Evolutionary conservation across 805 yeast species (phyloP), one percentile per base, ranked within the genome.

Genomic region (Maudiozyma barnettii): DNA sequence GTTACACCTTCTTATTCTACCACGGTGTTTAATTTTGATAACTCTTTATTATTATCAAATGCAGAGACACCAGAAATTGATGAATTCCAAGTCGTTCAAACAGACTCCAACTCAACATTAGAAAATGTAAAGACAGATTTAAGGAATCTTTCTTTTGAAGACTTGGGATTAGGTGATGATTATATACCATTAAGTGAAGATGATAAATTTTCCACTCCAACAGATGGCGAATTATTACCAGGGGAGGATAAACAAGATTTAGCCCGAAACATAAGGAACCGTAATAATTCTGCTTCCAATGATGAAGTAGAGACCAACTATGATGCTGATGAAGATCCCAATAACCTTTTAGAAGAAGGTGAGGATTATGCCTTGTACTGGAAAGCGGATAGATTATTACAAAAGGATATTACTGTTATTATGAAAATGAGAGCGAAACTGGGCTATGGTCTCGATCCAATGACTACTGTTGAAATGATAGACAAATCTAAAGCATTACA

Each of bases 361-460:
- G 65, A 57, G 5, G 53, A 59, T 22, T 56, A 49, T 38, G 57
- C 57, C 1, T 56, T 64, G 38, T 60, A 63, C n/a, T 57, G 66
- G 58, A 56, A 61, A 19, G 59, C 72, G 2, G 63, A 63, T 20
- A 72, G 71, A 23, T 74, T 86, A 0, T 59, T 89, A 45, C 75
- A 69, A 39, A 81, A 78, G 53, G 98, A 90, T 61, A 82, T 89
- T 10, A 79, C 95, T 52, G 73, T 78, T 5, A 73, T 78, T 0
- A 88, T 89, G 66, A 69, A 85, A 54, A 70, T 76, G 48, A 70
- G 96, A 46, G 96, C 96, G 0, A 61, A 69, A 38, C 55, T 75
- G 39, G 91, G 91, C 0, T 90, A 90, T 58, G 84, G 87, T 0
- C 67, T 79, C 12, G 84, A 83, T 56, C 78, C 87, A 36, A 75